phyloP scores from a whole-genome alignment of 192 early-diverging fungal species.

The Diversispora epigaea region DNA sequence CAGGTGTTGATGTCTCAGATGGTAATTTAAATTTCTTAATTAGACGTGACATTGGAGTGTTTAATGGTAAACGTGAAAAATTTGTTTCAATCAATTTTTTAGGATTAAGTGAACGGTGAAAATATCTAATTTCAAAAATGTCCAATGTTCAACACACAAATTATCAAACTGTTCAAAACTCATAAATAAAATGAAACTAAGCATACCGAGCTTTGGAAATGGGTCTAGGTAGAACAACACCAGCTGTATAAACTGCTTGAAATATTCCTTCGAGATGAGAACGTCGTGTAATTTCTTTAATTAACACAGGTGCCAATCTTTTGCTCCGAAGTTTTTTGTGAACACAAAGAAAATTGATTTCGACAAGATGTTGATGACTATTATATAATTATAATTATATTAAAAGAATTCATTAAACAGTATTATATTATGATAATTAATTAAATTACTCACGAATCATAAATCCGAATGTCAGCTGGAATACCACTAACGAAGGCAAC shows the following conservation, averaged over 20 bases:
- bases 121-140: slow-evolving; percentile 64
- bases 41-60: slow-evolving; percentile 70
- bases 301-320: slow-evolving; percentile 92
- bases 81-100: slow-evolving; percentile 92
- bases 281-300: slow-evolving; percentile 95
- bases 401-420: not conserved
- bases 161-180: slow-evolving; percentile 1
- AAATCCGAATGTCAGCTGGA: slow-evolving; percentile 77
- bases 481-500: slow-evolving; percentile 97
- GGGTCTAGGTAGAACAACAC: slow-evolving; percentile 86
- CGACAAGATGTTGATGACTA: slow-evolving; percentile 71
- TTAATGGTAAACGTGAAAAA: slow-evolving; percentile 79
- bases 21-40: slow-evolving; percentile 74
- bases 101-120: slow-evolving; percentile 90
- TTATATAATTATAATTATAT: not conserved
- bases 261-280: slow-evolving; percentile 91
- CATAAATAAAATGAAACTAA: not conserved
- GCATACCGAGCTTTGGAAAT: slow-evolving; percentile 65
- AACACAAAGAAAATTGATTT: slow-evolving; percentile 98
- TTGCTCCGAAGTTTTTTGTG: slow-evolving; percentile 95
- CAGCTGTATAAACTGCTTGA: slow-evolving; percentile 98
- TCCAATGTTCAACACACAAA: not conserved
- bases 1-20: slow-evolving; percentile 58
- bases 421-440: slow-evolving; percentile 1
- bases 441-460: slow-evolving; percentile 57